Conservation (phyloP, 768 basidiomycete genomes). For the Leccinum broughii region DNA sequence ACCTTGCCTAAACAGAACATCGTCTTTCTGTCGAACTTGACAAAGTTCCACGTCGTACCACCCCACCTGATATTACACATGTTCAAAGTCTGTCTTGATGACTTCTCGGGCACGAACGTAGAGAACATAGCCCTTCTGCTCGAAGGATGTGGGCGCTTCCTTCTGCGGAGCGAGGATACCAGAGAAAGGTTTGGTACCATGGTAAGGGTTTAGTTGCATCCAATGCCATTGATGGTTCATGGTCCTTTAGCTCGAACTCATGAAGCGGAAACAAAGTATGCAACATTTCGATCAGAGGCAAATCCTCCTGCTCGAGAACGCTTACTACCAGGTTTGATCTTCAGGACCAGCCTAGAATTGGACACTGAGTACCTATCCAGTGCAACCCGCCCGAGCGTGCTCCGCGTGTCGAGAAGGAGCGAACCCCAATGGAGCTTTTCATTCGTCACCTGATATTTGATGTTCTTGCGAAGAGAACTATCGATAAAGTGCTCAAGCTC, state of each 20-base stretch:
- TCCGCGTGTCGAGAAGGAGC: conserved; percentile 81
- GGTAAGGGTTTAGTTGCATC: conserved; percentile 45
- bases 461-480: conserved; percentile 87
- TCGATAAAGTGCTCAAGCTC: conserved; percentile 94
- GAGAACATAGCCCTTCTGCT: conserved; percentile 90
- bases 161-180: conserved; percentile 87
- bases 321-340: conserved; percentile 84
- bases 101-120: conserved; percentile 89
- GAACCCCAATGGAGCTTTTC: conserved; percentile 87
- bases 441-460: conserved; percentile 95
- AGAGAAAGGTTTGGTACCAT: conserved; percentile 83
- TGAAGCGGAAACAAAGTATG: conserved; percentile 92
- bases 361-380: conserved; percentile 40
- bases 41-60: conserved; percentile 94
- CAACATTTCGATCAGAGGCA: conserved; percentile 94
- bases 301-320: conserved; percentile 88
- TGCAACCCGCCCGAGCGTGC: conserved; percentile 96
- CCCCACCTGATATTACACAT: conserved; percentile 91
- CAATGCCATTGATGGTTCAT: conserved; percentile 8
- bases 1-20: conserved; percentile 63
- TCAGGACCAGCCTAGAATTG: neutral
- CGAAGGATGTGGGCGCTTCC: conserved; percentile 92
- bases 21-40: conserved; percentile 83
- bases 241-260: conserved; percentile 75
- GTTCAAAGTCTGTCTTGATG: conserved; percentile 96